Evolutionary conservation across 495 filamentous ascomycete genomes (phyloP).

Genomic region (Zalerion maritima): DNA sequence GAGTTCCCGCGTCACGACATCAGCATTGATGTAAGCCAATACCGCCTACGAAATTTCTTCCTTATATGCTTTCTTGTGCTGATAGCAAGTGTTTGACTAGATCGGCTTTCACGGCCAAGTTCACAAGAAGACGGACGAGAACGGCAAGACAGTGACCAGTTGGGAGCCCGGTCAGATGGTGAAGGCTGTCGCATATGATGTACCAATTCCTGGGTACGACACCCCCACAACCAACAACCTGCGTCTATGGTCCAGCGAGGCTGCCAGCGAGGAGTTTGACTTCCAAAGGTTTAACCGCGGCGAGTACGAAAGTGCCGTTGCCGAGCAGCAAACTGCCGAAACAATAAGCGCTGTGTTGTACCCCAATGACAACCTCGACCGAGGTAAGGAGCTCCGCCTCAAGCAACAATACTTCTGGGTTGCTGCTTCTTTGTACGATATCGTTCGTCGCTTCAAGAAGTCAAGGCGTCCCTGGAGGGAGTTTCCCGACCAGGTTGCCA

Average conservation of each 20-base stretch:
- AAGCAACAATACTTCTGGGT: constrained; percentile 99
- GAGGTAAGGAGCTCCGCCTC: constrained; percentile 89
- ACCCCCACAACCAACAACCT: constrained; percentile 93
- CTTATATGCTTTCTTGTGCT: neutral
- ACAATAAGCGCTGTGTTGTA: constrained; percentile 97
- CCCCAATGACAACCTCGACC: constrained; percentile 92
- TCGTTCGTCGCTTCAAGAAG: constrained; percentile 96
- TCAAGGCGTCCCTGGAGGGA: constrained; percentile 77
- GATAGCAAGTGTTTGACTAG: constrained; percentile 14
- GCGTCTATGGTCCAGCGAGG: constrained; percentile 92
- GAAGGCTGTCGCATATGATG: constrained; percentile 85
- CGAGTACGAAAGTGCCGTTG: constrained; percentile 93
- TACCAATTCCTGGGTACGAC: constrained; percentile 81
- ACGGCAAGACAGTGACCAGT: constrained; percentile 51
- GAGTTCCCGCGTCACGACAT: constrained; percentile 94
- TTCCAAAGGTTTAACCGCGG: constrained; percentile 99
- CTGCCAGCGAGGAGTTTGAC: constrained; percentile 92
- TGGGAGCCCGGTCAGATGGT: constrained; percentile 95
- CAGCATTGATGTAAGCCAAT: constrained; percentile 52
- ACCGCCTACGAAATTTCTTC: neutral
- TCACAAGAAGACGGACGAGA: constrained; percentile 51
- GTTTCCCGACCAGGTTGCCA: constrained; percentile 89
- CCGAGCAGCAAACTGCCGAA: constrained; percentile 88
- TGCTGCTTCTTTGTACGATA: constrained; percentile 87
- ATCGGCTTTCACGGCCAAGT: constrained; percentile 92